Percentiles rank a stretch among this genome's conserved stretches.
phyloP scores from a whole-genome alignment of 768 basidiomycete genomes.

The Crassisporium funariophilum region DNA sequence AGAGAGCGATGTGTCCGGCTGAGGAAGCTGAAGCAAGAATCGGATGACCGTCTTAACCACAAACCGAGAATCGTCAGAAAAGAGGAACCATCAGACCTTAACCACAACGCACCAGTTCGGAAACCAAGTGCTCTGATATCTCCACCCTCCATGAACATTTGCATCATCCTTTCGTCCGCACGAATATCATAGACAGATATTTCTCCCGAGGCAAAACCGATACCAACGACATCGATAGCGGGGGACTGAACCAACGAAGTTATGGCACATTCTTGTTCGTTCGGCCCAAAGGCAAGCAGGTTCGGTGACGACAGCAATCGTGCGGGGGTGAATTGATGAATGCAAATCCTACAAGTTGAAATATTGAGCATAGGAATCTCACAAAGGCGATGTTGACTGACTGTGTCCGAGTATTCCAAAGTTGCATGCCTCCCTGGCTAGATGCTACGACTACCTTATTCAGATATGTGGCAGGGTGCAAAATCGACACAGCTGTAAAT shows the following conservation, averaged over 20 bases:
- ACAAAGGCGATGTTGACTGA: slow-evolving; percentile 25
- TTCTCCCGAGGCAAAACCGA: slow-evolving; percentile 87
- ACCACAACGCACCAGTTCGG: slow-evolving; percentile 74
- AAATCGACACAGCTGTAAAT: slow-evolving; percentile 82
- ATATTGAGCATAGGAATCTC: slow-evolving; percentile 1
- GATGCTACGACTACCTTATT: slow-evolving; percentile 93
- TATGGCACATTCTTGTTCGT: slow-evolving; percentile 48
- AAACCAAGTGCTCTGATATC: slow-evolving; percentile 77
- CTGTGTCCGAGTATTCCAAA: slow-evolving; percentile 95
- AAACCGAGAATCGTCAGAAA: slow-evolving; percentile 1
- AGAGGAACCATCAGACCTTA: no score
- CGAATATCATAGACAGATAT: slow-evolving; percentile 90
- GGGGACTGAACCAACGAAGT: slow-evolving; percentile 88
- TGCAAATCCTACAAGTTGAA: slow-evolving; percentile 62
- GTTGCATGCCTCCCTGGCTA: slow-evolving; percentile 75
- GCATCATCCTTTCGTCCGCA: slow-evolving; percentile 85
- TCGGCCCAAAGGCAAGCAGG: slow-evolving; percentile 26
- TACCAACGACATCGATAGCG: slow-evolving; percentile 94
- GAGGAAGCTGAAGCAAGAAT: slow-evolving; percentile 88
- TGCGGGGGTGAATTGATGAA: slow-evolving; percentile 72
- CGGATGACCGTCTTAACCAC: slow-evolving; percentile 75
- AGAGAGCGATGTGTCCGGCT: slow-evolving; percentile 86
- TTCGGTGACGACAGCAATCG: slow-evolving; percentile 47
- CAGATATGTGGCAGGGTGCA: slow-evolving; percentile 95
- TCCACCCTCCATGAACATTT: slow-evolving; percentile 90